Conservation (phyloP, 2,329 filamentous ascomycete species). For the Coniochaeta ligniaria region DNA sequence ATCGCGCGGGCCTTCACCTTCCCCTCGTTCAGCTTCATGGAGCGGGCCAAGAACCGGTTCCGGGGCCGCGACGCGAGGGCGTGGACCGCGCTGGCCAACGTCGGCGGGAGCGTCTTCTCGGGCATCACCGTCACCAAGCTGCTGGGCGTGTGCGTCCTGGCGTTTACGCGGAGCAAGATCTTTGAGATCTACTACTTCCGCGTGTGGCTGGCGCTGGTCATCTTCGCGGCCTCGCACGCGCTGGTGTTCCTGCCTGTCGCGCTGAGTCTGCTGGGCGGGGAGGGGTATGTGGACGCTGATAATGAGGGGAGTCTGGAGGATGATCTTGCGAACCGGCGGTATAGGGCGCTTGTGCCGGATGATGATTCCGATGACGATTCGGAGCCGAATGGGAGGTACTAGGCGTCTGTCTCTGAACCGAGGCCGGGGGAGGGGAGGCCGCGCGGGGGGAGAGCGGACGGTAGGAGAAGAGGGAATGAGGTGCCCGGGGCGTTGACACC, state of each 20-base stretch:
- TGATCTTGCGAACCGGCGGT: slow-evolving; percentile 73
- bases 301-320: slow-evolving; percentile 84
- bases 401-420: neutral
- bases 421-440: neutral
- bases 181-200: slow-evolving; percentile 99
- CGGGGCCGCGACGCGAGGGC: slow-evolving; percentile 76
- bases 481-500: neutral
- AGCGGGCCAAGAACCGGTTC: slow-evolving; percentile 71
- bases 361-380: slow-evolving; percentile 69
- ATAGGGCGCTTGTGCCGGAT: slow-evolving; percentile 69
- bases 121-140: slow-evolving; percentile 96
- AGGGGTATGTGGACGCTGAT: slow-evolving; percentile 82
- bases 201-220: slow-evolving; percentile 85
- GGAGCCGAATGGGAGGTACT: slow-evolving; percentile 14
- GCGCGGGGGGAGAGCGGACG: neutral
- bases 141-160: slow-evolving; percentile 82
- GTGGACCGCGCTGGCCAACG: slow-evolving; percentile 91
- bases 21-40: slow-evolving; percentile 74
- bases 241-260: slow-evolving; percentile 88
- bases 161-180: slow-evolving; percentile 95
- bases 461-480: neutral
- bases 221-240: slow-evolving; percentile 84
- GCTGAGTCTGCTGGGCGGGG: slow-evolving; percentile 76
- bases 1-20: slow-evolving; percentile 96
- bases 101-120: slow-evolving; percentile 89